Base-by-base conservation (phyloP, 352 stramenopile species). In the Globisporangium heterothallicum region DNA sequence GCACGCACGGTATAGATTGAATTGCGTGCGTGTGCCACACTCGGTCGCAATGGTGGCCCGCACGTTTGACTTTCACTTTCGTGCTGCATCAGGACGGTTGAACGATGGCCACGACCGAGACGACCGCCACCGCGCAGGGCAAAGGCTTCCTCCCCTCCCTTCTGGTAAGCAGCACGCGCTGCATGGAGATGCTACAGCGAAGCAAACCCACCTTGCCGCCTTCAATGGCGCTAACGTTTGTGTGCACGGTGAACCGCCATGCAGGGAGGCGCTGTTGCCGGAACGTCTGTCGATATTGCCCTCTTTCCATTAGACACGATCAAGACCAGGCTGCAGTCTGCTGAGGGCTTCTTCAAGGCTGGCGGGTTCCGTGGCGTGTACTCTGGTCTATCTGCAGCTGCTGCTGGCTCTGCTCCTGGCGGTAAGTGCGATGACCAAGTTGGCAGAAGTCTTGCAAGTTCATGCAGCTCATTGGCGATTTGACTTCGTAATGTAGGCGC, bases 251-350 rank as follows among this genome's bases (percentile, higher is more conserved):
- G 25, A 14, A 43, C 27, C 24, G 24, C 16, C 25, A 6, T 52
- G 16, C 35, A 94, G 84, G 82, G 81, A 21, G 97, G 97, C 49
- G 97, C 96, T 8, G 78, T 98, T 18, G 96, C 97, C 5, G 97
- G 97, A 24, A 98, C 96, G 36, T 92, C 88, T 14, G 97, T 99
- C 27, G 97, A 99, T 78, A 83, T 99, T 46, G 89, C 95, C 35
- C 80, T 99, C 19, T 99, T 98, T 84, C 97, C 97, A 34, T 84
- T 99, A 9, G 96, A 99, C 79, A 99, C 97, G 2, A 86, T 99
- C 63, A 99, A 99, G 82, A 99, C 97, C 18, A 78, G 97, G 9
- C 69, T 99, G 42, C 97, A 99, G 66, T 96, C 94, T 10, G 91
- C 96, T 1, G 78, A 97, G 38, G 96, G 97, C 16, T 99, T 99